Conservation (phyloP, 805 yeast genomes). For the Saturnispora zaruensis region DNA sequence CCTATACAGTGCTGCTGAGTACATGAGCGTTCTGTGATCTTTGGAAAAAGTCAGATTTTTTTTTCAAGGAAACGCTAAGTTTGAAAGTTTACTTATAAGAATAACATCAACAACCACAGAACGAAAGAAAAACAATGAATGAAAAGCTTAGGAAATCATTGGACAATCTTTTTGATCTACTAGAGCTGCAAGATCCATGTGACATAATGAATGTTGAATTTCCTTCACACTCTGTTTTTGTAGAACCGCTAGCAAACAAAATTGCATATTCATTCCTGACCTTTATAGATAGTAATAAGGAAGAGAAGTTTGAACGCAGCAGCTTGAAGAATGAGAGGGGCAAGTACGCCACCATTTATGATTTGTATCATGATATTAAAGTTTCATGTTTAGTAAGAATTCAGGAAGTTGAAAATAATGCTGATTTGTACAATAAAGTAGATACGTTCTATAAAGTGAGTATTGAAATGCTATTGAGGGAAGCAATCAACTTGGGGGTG, state of each 20-base stretch:
- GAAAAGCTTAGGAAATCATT: constrained; percentile 5
- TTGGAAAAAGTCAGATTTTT: neutral
- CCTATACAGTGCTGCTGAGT: constrained; percentile 2
- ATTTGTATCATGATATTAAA: constrained; percentile 59
- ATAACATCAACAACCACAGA: neutral
- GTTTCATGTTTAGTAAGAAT: constrained; percentile 44
- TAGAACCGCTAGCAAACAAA: constrained; percentile 15
- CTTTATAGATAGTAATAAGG: constrained; percentile 25
- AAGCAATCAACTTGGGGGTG: constrained; percentile 40
- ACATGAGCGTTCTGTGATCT: neutral
- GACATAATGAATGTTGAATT: constrained; percentile 1
- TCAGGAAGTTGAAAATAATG: constrained; percentile 40
- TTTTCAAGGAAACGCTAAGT: neutral
- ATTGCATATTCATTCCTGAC: constrained; percentile 36
- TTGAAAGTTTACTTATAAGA: neutral
- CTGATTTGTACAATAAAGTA: constrained; percentile 39
- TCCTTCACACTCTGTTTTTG: constrained; percentile 6
- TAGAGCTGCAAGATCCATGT: neutral
- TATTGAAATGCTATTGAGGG: constrained; percentile 56
- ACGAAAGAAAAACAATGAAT: neutral
- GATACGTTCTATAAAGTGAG: constrained; percentile 58
- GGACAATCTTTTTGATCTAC: neutral
- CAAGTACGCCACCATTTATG: constrained; percentile 43
- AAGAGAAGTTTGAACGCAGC: constrained; percentile 18
- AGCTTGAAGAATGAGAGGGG: constrained; percentile 32